Evolutionary conservation across 2,329 filamentous ascomycete species (phyloP).

Genomic region (Rugonectria rugulosa): DNA sequence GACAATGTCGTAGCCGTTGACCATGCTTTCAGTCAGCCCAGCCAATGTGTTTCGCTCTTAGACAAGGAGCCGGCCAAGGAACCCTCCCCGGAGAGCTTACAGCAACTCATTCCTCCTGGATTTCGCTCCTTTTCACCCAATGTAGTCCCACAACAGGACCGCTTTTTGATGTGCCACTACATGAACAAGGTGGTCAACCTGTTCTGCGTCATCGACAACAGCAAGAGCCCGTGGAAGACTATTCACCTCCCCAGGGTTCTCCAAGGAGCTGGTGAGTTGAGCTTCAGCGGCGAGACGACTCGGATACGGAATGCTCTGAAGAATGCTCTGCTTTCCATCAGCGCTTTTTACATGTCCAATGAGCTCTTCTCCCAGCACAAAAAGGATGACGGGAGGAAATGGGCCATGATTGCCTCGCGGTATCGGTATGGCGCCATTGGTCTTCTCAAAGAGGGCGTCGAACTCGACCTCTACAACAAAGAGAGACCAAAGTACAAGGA

Average conservation of each 20-base stretch:
- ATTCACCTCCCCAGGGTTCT: constrained; percentile 36
- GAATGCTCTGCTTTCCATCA: constrained; percentile 36
- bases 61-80: background rate
- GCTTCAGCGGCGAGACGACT: constrained; percentile 29
- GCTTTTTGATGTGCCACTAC: constrained; percentile 37
- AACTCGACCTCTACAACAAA: constrained; percentile 19
- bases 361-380: constrained; percentile 13
- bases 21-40: background rate
- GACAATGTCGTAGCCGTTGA: background rate
- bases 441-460: constrained; percentile 32
- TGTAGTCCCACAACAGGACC: constrained; percentile 22
- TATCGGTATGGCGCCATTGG: constrained; percentile 28
- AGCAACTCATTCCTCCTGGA: background rate
- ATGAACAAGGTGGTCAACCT: constrained; percentile 34
- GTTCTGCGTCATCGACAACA: constrained; percentile 38
- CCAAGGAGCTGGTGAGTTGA: constrained; percentile 34
- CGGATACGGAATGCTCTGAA: constrained; percentile 32
- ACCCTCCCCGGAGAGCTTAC: background rate
- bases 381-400: constrained; percentile 24
- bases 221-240: constrained; percentile 38
- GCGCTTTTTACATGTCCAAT: constrained; percentile 38
- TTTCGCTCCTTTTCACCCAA: constrained; percentile 5
- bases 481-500: constrained; percentile 38
- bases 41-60: background rate
- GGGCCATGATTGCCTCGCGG: constrained; percentile 24